Base-by-base conservation (phyloP, 2,329 filamentous ascomycete species). In the Mariannaea sp. region DNA sequence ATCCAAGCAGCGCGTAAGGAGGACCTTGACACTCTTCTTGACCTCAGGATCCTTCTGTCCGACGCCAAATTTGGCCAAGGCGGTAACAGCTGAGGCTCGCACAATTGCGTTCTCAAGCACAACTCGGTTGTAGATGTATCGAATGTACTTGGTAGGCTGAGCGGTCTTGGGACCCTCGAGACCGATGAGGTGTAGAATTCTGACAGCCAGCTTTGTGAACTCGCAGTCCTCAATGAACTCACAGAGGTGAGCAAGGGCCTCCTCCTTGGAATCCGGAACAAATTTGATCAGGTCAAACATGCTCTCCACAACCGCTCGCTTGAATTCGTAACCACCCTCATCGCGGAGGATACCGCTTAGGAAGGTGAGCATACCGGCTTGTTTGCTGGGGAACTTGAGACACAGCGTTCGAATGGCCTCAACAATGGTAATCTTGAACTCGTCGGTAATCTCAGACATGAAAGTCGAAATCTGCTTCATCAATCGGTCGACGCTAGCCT, bases 371-470 rank as follows among this genome's bases (percentile, higher is more conserved):
- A 99, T 97, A 58, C 92, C 92, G 40, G 93, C 93, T 76, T 99
- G 94, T 78, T 99, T 99, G 77, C 85, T 92, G 27, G 94, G 94
- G 77, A 99, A 99, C 77, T 99, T 99, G 65, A 99, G 80, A 72
- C 93, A 97, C 33, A 99, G 78, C 3, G 94, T 97, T 56, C 94
- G 89, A 69, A 99, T 97, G 35, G 94, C 94, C 74, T 99, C 94
- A 36, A 99, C 93, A 67, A 99, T 96, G n/a, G 94, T 99, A 64
- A 99, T 96, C 81, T 97, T 99, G 81, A 99, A 99, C 74, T 99
- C 94, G 70, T 99, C 94, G 6, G 93, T 97, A 62, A 97, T 97
- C 74, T 97, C 94, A 4, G 92, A 90, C 94, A 99, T 97, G 78
- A 99, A 97, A 32, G 89, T 88, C 19, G 91, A 92, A 58, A 99